Evolutionary conservation across 805 yeast species (phyloP), one percentile per base, ranked within the genome.

Genomic region (Ogataea parapolymorpha): DNA sequence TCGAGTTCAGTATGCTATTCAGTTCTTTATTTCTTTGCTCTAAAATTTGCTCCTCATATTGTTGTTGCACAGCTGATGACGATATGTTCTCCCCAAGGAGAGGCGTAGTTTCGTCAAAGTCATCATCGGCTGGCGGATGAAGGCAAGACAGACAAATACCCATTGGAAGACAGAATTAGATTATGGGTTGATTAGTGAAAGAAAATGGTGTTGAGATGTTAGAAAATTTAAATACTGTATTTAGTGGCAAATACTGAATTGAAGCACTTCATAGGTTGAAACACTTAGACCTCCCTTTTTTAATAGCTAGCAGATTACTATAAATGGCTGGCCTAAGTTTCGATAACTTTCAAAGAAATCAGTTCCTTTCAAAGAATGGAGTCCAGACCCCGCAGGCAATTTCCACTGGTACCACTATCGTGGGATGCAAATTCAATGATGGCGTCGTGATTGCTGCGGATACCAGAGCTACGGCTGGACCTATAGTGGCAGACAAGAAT

Each of bases 371-470:
- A 16, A 74, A 79, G 50, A 51, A 54, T 8, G 96, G 97, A 10
- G 78, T 75, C 55, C 78, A 82, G 3, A 70, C 79, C 26, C 97
- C 98, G 39, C 82, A 74, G 49, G 95, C 96, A 26, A 93, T 99
- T 1, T 88, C 97, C 16, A 93, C 99, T 1, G 99, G 99, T 71
- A 93, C 99, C n/a, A 93, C 99, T 0, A 93, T 93, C 70, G 99
- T 93, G 17, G 99, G 99, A 37, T 86, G 95, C 62, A 85, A 84
- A 59, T 91, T 85, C 66, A 71, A 85, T 39, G 91, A 88, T 46
- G 99, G 99, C 55, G 99, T 91, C 22, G 88, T 93, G 28, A 88
- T 93, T 65, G 98, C 99, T 10, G 99, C 99, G 8, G 99, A 93
- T 71, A 93, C 99, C 15, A 82, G 99, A 68, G 97, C 99, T 42